These are phyloP conservation scores for Yarrowia divulgata DNA, from an alignment of 805 yeast species.

Conservation along the genomic window DNA sequence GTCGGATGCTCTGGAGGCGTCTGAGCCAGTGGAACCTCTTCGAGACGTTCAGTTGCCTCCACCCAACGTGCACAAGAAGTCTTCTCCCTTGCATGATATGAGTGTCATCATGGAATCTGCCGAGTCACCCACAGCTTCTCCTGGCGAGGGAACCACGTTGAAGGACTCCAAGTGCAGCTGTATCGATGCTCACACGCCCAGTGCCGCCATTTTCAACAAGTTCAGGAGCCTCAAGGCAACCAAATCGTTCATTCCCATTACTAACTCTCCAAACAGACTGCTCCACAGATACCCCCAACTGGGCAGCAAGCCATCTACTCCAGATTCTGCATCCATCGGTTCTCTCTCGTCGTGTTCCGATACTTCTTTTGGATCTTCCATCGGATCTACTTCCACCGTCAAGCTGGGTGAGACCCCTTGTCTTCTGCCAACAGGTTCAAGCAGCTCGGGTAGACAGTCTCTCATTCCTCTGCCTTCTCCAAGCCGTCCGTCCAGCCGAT, in stretches of 20 bases:
- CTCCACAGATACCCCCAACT: slow-evolving; percentile 29
- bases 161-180: slow-evolving; percentile 20
- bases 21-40: slow-evolving; percentile 15
- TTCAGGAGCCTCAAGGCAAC: slow-evolving; percentile 17
- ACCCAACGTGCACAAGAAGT: background rate
- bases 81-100: slow-evolving; percentile 14
- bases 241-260: slow-evolving; percentile 28
- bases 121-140: slow-evolving; percentile 1
- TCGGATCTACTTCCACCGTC: slow-evolving; percentile 19
- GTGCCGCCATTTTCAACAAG: slow-evolving; percentile 11
- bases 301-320: slow-evolving; percentile 18
- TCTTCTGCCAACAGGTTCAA: slow-evolving; percentile 2
- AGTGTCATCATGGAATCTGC: slow-evolving; percentile 26
- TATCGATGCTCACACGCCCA: background rate
- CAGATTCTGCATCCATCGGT: slow-evolving; percentile 3
- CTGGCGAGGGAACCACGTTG: background rate
- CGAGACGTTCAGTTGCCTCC: slow-evolving; percentile 14
- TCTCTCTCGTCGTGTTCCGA: slow-evolving; percentile 6
- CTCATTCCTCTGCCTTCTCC: slow-evolving; percentile 34
- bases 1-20: slow-evolving; percentile 12
- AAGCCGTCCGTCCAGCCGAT: slow-evolving; percentile 3
- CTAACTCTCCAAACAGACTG: slow-evolving; percentile 37
- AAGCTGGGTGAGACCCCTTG: slow-evolving; percentile 18
- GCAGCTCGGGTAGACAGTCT: background rate
- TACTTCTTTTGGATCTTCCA: slow-evolving; percentile 19